These are phyloP conservation scores for Penicillium sp. DNA, from an alignment of 2,329 filamentous ascomycete species.

Conservation along the genomic window DNA sequence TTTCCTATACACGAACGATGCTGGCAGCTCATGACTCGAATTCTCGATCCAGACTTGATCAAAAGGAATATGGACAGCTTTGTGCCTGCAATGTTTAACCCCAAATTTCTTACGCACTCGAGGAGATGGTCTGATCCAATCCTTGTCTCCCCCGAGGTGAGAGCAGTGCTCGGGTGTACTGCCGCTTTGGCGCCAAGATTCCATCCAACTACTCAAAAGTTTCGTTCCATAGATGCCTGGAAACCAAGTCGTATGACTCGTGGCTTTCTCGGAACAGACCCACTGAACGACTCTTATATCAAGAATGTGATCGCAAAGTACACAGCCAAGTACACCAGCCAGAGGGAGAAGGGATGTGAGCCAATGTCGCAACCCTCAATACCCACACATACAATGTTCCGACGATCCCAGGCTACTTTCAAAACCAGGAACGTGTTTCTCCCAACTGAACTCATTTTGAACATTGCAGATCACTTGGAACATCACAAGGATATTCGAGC, in stretches of 20 bases:
- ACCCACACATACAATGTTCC: not conserved
- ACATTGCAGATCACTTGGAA: not conserved
- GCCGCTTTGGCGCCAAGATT: not conserved
- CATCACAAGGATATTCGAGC: not conserved
- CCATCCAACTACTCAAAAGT: rapidly evolving
- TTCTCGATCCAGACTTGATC: not conserved
- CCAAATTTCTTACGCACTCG: no score
- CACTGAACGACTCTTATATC: not conserved
- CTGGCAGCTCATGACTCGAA: not conserved
- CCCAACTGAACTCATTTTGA: not conserved
- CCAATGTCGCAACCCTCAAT: not conserved
- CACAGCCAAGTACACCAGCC: not conserved
- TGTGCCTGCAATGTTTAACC: not conserved
- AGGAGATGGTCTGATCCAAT: not conserved
- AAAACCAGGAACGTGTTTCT: not conserved
- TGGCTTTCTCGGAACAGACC: not conserved
- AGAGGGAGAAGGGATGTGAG: not conserved
- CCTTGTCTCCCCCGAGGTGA: not conserved
- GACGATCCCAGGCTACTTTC: not conserved
- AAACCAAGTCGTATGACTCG: no score
- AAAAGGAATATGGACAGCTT: not conserved
- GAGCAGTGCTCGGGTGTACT: not conserved
- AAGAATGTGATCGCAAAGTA: not conserved
- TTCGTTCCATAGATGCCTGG: no score
- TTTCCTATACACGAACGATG: not conserved